A percentile compares a stretch with the other conserved stretches of the same genome.
Evolutionary conservation across 2,329 filamentous ascomycete genomes (phyloP).

Genomic region (Coniochaeta ligniaria): DNA sequence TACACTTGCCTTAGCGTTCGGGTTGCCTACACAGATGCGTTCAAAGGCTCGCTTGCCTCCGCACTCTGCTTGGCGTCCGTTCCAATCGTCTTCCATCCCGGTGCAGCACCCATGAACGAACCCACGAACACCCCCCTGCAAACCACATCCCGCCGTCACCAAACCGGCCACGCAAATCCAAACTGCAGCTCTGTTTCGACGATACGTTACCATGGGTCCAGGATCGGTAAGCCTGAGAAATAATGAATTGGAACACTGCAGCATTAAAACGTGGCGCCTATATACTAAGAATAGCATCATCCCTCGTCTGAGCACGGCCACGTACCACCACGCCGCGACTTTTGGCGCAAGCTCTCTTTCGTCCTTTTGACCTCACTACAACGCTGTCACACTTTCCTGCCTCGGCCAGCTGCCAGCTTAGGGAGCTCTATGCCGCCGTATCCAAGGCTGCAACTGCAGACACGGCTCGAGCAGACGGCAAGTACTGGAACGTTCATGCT

Average conservation of each 20-base stretch:
- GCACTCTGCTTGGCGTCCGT: not conserved
- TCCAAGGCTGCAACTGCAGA: not conserved
- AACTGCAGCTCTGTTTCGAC: conserved; percentile 14
- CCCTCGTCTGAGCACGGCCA: conserved; percentile 9
- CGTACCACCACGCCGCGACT: conserved; percentile 10
- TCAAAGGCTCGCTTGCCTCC: conserved; percentile 1
- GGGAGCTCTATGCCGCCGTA: not conserved
- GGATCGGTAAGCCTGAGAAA: conserved; percentile 21
- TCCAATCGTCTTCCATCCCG: not conserved
- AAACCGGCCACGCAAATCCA: not conserved
- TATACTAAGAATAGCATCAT: conserved; percentile 23
- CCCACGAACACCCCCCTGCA: not conserved
- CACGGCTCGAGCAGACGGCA: not conserved
- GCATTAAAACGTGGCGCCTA: conserved; percentile 21
- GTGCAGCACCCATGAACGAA: not conserved
- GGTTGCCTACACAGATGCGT: not conserved
- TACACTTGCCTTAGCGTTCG: not conserved
- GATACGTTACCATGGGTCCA: conserved; percentile 20
- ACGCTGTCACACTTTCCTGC: not conserved
- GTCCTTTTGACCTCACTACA: not conserved
- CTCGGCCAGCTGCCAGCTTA: conserved; percentile 2
- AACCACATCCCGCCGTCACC: not conserved
- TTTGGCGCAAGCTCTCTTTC: not conserved
- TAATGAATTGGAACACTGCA: conserved; percentile 22
- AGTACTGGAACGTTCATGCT: not conserved